These are phyloP conservation scores for Phytophthora colocasiae DNA, from an alignment of 352 stramenopile genomes.

Conservation along the genomic window DNA sequence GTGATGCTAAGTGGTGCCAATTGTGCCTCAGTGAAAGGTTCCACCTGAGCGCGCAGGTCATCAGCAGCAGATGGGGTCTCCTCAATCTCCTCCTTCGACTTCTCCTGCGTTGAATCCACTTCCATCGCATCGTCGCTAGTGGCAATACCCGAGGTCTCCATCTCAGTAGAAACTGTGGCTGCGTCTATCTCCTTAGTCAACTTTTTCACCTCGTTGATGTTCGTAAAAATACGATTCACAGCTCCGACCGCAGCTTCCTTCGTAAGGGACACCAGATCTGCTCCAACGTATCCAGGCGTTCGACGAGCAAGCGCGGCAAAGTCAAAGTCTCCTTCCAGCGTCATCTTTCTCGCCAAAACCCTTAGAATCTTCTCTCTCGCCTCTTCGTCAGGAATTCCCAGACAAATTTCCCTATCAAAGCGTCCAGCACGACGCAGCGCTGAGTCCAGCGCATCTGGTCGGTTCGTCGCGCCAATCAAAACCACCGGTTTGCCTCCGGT, in stretches of 20 bases:
- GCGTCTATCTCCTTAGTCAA: constrained; percentile 18
- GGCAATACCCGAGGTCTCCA: constrained; percentile 12
- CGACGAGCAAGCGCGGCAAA: constrained; percentile 92
- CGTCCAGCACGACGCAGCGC: constrained; percentile 96
- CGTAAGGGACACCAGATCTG: constrained; percentile 97
- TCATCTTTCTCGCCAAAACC: constrained; percentile 95
- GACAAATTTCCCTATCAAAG: constrained; percentile 98
- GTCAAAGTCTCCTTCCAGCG: constrained; percentile 94
- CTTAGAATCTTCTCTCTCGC: constrained; percentile 95
- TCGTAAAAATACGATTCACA: constrained; percentile 98
- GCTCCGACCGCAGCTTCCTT: constrained; percentile 98
- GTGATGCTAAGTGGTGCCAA: constrained; percentile 94
- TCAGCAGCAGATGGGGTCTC: constrained; percentile 50
- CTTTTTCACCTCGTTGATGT: constrained; percentile 48
- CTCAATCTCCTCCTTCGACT: constrained; percentile 21
- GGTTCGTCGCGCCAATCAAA: constrained; percentile 98
- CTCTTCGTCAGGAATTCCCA: constrained; percentile 97
- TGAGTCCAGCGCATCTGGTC: constrained; percentile 96
- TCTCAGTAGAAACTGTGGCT: constrained; percentile 13
- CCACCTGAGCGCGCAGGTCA: constrained; percentile 67
- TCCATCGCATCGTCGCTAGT: constrained; percentile 37
- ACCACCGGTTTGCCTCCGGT: constrained; percentile 94
- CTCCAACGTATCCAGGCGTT: constrained; percentile 98
- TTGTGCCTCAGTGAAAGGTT: constrained; percentile 91
- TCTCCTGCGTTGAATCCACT: constrained; percentile 16